A percentile compares a stretch with the other conserved stretches of the same genome.
phyloP scores from a whole-genome alignment of 805 yeast genomes.

The Candida corydali region DNA sequence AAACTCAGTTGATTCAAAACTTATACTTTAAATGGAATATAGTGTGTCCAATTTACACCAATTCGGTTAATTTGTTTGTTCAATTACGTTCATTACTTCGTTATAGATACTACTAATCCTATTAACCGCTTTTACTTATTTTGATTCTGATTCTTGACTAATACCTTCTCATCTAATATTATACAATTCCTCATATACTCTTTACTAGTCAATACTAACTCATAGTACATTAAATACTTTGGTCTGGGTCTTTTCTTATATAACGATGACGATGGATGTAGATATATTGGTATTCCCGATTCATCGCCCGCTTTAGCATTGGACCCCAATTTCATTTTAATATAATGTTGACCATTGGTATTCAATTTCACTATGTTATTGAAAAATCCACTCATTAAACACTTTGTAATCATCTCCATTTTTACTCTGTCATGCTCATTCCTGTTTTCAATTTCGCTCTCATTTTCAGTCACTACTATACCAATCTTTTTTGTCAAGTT shows the following conservation, averaged over 20 bases:
- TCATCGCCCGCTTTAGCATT: no score
- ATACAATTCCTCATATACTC: conserved; percentile 85
- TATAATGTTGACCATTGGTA: conserved; percentile 64
- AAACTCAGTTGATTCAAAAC: no score
- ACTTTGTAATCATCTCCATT: conserved; percentile 40
- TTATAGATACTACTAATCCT: no score
- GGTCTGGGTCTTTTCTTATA: conserved; percentile 68
- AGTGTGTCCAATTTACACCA: no score
- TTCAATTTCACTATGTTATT: conserved; percentile 59
- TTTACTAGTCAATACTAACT: conserved; percentile 76
- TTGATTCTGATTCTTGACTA: no score
- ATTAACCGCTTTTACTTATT: no score
- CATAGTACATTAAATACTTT: conserved; percentile 71
- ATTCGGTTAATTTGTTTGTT: no score
- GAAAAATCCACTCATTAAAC: conserved; percentile 66
- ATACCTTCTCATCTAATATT: conserved; percentile 52
- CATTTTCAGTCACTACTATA: conserved; percentile 23
- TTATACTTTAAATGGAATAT: no score
- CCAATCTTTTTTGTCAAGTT: conserved; percentile 55
- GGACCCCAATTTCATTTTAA: conserved; percentile 44
- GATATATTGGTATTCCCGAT: conserved; percentile 44
- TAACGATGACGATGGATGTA: conserved; percentile 84
- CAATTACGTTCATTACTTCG: no score
- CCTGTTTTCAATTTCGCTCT: no score
- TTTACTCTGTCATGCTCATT: conserved; percentile 12